Base-by-base conservation (phyloP, 345 rosid genomes). In the Cardamine resedifolia region DNA sequence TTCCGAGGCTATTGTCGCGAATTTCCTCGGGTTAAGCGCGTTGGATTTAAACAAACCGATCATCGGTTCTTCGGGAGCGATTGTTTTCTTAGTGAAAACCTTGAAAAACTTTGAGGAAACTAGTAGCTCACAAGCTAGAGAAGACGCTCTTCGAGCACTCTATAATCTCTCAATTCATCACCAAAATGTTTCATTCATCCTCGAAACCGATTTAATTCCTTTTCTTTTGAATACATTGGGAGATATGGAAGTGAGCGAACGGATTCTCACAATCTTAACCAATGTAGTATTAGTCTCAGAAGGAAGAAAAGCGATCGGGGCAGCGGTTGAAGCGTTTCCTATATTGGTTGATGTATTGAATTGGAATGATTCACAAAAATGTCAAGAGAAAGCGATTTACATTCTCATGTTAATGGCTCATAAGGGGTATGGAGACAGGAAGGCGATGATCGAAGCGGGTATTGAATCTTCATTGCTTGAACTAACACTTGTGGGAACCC, bases 331-430 rank as follows among this genome's bases (percentile, higher is more conserved):
- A 65, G 83, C 88, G 6, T 79, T 94, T 78, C 77, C 86, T 0
- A 85, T 91, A 45, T 48, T 94, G 75, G 89, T 94, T 15, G 98
- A 94, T 70, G 88, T 89, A 10, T 28, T 94, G 81, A 89, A 83
- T 50, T 94, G 98, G 98, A 88, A 85, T 0, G 98, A 94, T 56
- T 85, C 98, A 3, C 82, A 88, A 0, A 88, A 68, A 18, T 91
- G 98, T 90, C 98, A 94, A 76, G 98, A 94, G 82, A 91, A 94
- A 71, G 89, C 90, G 0, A 81, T 90, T 0, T 94, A 91, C 57
- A 77, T 91, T 7, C 75, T 94, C 68, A 91, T 94, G 98, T 83
- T 91, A 33, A 88, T 91, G 97, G 95, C 95, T n/a, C 95, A 91
- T 69, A 94, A 91, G 48, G 81, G 87, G 0, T 83, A 89, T 57